Percentiles rank a stretch among this genome's conserved stretches.
Evolutionary conservation across 1,284 basidiomycete species (phyloP).

Genomic region (Pseudozyma sp.): DNA sequence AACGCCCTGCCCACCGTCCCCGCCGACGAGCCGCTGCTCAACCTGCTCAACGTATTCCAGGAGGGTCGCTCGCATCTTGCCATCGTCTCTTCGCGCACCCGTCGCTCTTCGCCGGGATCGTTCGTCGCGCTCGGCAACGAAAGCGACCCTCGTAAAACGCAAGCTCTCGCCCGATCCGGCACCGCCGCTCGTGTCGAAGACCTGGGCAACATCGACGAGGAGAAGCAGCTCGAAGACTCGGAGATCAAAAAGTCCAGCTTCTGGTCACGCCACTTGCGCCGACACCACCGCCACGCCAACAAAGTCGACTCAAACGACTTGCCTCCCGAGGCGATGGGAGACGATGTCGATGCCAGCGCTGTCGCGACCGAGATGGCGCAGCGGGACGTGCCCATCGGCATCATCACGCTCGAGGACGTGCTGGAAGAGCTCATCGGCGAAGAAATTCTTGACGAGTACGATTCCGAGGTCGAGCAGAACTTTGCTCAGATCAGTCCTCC

Average conservation of each 20-base stretch:
- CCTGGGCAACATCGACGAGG: constrained; percentile 59
- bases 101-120: constrained; percentile 57
- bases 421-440: constrained; percentile 75
- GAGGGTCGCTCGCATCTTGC: constrained; percentile 92
- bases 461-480: constrained; percentile 60
- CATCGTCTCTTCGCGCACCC: constrained; percentile 74
- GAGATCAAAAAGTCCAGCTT: constrained; percentile 69
- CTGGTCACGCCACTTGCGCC: constrained; percentile 72
- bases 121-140: constrained; percentile 56
- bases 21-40: constrained; percentile 84
- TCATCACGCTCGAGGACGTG: constrained; percentile 92
- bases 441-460: constrained; percentile 66
- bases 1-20: constrained; percentile 88
- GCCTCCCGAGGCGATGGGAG: constrained; percentile 74
- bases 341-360: constrained; percentile 70
- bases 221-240: constrained; percentile 51
- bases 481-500: constrained; percentile 57
- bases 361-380: constrained; percentile 50
- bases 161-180: constrained; percentile 23
- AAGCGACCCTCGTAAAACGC: constrained; percentile 33
- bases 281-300: constrained; percentile 79
- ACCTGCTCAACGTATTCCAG: constrained; percentile 89
- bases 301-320: constrained; percentile 36
- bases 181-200: constrained; percentile 45
- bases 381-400: constrained; percentile 77